Evolutionary conservation across 331 rosid species (phyloP), one percentile per base, ranked within the genome.

Genomic region (Malus hybrid): DNA sequence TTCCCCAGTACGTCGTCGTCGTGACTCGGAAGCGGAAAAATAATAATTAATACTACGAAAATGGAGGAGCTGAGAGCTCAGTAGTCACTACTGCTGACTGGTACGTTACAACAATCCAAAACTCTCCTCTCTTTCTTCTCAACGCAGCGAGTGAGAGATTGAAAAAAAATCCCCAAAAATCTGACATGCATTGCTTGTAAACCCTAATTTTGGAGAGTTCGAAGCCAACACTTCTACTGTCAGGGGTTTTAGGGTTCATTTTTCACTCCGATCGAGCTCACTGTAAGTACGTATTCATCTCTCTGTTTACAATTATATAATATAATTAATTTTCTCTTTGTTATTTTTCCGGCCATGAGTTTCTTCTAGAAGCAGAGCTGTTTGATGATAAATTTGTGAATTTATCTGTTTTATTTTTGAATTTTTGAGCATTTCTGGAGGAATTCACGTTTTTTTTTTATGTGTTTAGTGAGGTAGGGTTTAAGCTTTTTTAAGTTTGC

Each of bases 111-210:
- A 42, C 13, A 42, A 42, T 10, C 46, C 46, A 28, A 61, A 6
- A 6, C n/a, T 6, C 33, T 39, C 33, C 34, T 15, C 29, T 70
- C 18, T 10, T 10, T 42, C 46, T 3, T 14, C 9, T 57, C 19
- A 14, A 20, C 27, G 28, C 56, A 1, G 7, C 16, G 66, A 56
- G 66, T 27, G 32, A 20, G 31, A 2, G 46, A 19, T 24, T 42
- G 46, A 6, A 8, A 8, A 32, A 32, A 7, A 60, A 39, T 36
- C 33, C n/a, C 69, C 14, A 18, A 42, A 12, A 73, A 61, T 61
- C 22, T 61, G 31, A 18, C 60, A 20, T 61, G 69, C 69, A 73
- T 73, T 73, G 61, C 42, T 60, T n/a, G 10, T 60, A 73, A 73
- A 59, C 76, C 68, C 76, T 39, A 42, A 42, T 27, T 52, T 52